These are phyloP conservation scores for Podospora didyma DNA, from an alignment of 495 filamentous ascomycete genomes.

Conservation along the genomic window DNA sequence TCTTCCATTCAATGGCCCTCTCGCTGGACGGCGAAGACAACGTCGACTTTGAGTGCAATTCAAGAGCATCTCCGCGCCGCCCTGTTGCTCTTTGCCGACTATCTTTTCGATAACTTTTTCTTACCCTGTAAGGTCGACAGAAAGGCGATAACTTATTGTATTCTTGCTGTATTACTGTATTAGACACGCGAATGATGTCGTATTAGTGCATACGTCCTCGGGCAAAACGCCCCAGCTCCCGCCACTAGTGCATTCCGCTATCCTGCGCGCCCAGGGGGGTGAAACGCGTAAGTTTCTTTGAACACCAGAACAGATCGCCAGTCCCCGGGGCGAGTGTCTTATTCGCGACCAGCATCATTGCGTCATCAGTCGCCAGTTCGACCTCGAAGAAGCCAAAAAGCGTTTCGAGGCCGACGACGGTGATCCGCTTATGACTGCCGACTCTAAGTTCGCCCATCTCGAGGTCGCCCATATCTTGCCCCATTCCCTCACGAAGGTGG, in stretches of 20 bases:
- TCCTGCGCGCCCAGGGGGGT: background rate
- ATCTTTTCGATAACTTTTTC: slow-evolving; percentile 1
- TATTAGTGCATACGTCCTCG: background rate
- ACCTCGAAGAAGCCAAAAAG: background rate
- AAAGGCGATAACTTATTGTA: background rate
- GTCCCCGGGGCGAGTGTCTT: background rate
- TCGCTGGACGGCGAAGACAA: background rate
- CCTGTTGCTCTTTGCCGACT: background rate
- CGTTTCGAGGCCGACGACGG: background rate
- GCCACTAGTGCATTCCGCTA: background rate
- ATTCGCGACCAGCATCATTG: background rate
- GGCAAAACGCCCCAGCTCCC: background rate
- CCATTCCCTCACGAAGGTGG: background rate
- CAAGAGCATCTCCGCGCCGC: background rate
- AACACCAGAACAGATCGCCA: background rate
- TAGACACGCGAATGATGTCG: background rate
- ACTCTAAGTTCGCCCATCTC: background rate
- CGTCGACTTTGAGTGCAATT: background rate
- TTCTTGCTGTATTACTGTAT: background rate
- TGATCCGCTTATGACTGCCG: background rate
- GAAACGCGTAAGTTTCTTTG: background rate
- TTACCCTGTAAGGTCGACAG: background rate
- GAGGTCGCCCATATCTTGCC: background rate
- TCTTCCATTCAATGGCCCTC: background rate
- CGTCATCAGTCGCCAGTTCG: background rate